Percentiles rank a stretch among this genome's conserved stretches.
phyloP scores from a whole-genome alignment of 345 rosid species.

The Lenwebbia sp. region DNA sequence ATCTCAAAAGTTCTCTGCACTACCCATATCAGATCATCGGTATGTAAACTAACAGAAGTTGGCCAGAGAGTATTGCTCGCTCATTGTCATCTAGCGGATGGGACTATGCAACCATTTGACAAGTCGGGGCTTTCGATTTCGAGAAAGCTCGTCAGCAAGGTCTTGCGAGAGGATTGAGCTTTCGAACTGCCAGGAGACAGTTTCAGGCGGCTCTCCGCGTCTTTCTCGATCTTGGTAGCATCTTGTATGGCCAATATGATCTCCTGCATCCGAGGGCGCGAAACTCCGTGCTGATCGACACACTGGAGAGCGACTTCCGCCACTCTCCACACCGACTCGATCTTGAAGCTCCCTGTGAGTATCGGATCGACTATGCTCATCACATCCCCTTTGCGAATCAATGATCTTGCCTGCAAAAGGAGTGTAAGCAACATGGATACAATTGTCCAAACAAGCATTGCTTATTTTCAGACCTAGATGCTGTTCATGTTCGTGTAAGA shows the following conservation, averaged over 20 bases:
- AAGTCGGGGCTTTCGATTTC: conserved; percentile 81
- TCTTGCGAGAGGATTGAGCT: conserved; percentile 72
- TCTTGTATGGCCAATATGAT: conserved; percentile 74
- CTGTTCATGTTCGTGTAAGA: background rate
- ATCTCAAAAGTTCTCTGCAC: background rate
- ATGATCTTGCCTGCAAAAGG: conserved; percentile 60
- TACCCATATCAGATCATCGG: background rate
- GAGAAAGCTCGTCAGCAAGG: conserved; percentile 82
- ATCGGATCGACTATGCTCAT: conserved; percentile 59
- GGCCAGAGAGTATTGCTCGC: background rate
- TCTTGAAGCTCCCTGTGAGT: conserved; percentile 48
- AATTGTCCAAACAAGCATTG: background rate
- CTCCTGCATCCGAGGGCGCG: conserved; percentile 87
- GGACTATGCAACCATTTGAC: conserved; percentile 54
- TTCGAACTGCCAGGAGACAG: conserved; percentile 29
- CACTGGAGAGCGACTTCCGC: conserved; percentile 87
- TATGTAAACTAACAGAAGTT: background rate
- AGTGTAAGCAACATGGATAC: background rate
- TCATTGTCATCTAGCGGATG: conserved; percentile 53
- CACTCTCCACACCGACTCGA: conserved; percentile 82
- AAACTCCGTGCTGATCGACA: conserved; percentile 55
- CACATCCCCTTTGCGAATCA: conserved; percentile 77
- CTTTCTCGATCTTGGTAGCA: conserved; percentile 72
- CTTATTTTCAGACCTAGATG: background rate
- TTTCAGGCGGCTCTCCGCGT: conserved; percentile 19